Evolutionary conservation across 805 yeast species (phyloP).

Genomic region (Nakazawaea ambrosiae): DNA sequence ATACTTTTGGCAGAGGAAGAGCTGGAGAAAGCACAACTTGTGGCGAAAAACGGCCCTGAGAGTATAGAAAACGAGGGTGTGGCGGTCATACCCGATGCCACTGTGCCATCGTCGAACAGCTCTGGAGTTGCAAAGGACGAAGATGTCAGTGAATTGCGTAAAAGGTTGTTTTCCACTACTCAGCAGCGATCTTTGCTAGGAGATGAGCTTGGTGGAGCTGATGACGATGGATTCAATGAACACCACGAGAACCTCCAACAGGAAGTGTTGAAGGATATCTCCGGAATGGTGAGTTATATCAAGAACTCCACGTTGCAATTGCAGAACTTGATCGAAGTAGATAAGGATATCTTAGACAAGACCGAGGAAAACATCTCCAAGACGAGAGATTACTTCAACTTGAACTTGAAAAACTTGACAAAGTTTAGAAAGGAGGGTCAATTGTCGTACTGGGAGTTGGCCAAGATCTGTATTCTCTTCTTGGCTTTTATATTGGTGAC

Average conservation of each 20-base stretch:
- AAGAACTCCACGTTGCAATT: constrained; percentile 1
- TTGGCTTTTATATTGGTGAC: background rate
- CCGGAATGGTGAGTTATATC: background rate
- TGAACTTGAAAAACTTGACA: background rate
- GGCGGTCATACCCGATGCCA: background rate
- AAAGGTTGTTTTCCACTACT: constrained; percentile 5
- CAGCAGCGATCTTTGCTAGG: background rate
- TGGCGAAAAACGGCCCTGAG: no score
- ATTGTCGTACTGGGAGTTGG: constrained; percentile 8
- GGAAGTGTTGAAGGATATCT: constrained; percentile 7
- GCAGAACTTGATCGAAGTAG: constrained; percentile 2
- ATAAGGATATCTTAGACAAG: constrained; percentile 1
- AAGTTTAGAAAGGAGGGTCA: constrained; percentile 3
- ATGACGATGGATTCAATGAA: constrained; percentile 3
- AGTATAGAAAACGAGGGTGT: background rate
- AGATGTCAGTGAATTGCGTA: constrained; percentile 10
- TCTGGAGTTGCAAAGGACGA: constrained; percentile 1
- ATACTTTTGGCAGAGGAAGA: no score
- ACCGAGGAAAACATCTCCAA: constrained; percentile 3
- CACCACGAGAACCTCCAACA: constrained; percentile 9
- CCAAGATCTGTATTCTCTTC: constrained; percentile 2
- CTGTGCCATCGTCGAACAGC: background rate
- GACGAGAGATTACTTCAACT: background rate
- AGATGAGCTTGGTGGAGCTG: background rate
- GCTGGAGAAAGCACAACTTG: no score